Evolutionary conservation across 306 rosid species (phyloP), one percentile per base, ranked within the genome.

Genomic region (Lathyrus aphaca): DNA sequence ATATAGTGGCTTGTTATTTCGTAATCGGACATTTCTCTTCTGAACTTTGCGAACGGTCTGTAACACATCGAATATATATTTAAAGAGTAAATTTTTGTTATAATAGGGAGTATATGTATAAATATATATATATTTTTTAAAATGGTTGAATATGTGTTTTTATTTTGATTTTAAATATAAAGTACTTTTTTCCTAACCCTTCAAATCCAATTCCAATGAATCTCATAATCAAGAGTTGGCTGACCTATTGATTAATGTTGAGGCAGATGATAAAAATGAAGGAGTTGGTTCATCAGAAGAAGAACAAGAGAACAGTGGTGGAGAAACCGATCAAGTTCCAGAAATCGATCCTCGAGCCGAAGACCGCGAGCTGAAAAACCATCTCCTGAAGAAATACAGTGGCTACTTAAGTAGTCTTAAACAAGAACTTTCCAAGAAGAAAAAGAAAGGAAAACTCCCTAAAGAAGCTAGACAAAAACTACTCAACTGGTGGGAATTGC

Each of bases 391-490:
- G 71, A 94, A 94, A 80, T 94, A 94, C 14, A 94, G 99, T 74
- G 99, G 99, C 27, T 94, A 89, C 82, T 76, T 94, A 6, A 83
- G 97, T 62, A 91, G 99, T 77, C 96, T 94, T 27, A 94, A 84
- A 85, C 96, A 95, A 86, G 97, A 95, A 60, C 99, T 95, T 23
- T 95, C 99, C 8, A 95, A 95, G 91, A 91, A 91, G 53, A 95
- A 91, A 85, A 95, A 95, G 89, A 95, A 95, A 75, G 99, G 96
- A 8, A 95, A 95, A 73, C 64, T 95, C 5, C 99, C 99, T 19
- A 95, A 95, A 89, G 99, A 95, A 43, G 99, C 99, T 14, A 87
- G 99, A 75, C 97, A 91, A 39, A 91, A 95, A 79, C 92, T 95
- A 8, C 99, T 95, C 29, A 88, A 76, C 46, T 95, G 97, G 99